Evolutionary conservation across 2,329 filamentous ascomycete genomes (phyloP), one percentile per base, ranked within the genome.

Genomic region (Aspergillus melleus): DNA sequence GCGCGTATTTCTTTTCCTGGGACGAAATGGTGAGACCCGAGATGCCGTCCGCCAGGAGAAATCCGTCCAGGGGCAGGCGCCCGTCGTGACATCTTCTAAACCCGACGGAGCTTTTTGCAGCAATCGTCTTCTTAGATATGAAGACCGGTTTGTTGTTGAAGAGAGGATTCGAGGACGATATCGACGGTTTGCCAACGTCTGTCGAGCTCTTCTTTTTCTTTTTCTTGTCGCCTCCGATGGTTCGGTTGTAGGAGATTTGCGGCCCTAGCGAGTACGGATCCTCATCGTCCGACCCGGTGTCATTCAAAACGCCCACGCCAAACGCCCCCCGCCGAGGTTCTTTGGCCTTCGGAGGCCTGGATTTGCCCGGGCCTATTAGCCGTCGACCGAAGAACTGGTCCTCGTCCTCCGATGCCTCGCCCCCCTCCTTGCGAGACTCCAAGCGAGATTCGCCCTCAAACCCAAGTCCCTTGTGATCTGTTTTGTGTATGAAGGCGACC

Each of bases 191-290:
- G 29, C 69, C 69, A 52, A 72, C 69, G 16, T 72, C 72, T 1
- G 60, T 49, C 19, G 71, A 50, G 60, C 82, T 81, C 59, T 85
- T 86, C 70, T 89, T 88, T 68, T 85, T 90, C 72, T 91, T 93
- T 73, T 89, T 90, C 75, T 91, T 96, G 63, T 93, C 89, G 0
- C 88, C 90, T 19, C 91, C 92, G 61, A 97, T 86, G 5, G 89
- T 83, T 46, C 88, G 86, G 68, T 91, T 96, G 75, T 96, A 96
- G 12, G 89, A 91, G 72, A 97, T 96, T 66, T 88, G 89, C 0
- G 95, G 95, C 0, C 94, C 94, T 55, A 98, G 88, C 59, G 94
- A 90, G 72, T 96, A 98, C 0, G 92, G 90, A 69, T 97, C 93
- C 68, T 98, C 95, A 50, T 97, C 93, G 66, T 98, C 95, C 4